Evolutionary conservation across 345 rosid genomes (phyloP).

Genomic region (Toxicodendron radicans): DNA sequence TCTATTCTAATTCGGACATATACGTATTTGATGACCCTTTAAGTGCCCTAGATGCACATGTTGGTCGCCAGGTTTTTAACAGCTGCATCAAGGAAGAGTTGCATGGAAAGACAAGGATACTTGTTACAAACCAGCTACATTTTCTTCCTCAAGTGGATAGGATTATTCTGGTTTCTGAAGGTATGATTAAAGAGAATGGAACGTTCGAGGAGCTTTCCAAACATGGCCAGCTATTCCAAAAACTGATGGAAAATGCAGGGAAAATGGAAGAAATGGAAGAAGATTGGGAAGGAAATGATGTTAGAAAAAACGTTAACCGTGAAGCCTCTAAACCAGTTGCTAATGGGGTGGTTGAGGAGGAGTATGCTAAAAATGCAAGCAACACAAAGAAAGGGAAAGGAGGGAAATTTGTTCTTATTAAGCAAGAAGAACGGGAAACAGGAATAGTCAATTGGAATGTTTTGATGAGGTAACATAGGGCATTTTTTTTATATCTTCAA

Average conservation of each 20-base stretch:
- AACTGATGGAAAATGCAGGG: conserved; percentile 94
- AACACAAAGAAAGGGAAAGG: conserved; percentile 45
- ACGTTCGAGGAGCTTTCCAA: conserved; percentile 80
- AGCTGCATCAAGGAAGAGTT: conserved; percentile 83
- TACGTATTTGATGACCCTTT: conserved; percentile 97
- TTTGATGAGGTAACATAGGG: conserved; percentile 58
- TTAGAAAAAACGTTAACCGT: conserved; percentile 20
- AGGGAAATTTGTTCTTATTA: conserved; percentile 75
- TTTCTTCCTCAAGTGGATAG: conserved; percentile 92
- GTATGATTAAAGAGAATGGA: conserved; percentile 84
- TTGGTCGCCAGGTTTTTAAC: conserved; percentile 90
- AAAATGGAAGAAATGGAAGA: conserved; percentile 76
- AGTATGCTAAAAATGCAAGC: conserved; percentile 24
- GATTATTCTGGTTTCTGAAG: conserved; percentile 70
- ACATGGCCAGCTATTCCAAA: conserved; percentile 70
- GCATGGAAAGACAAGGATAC: conserved; percentile 76
- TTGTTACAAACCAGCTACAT: conserved; percentile 94
- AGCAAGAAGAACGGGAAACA: conserved; percentile 96
- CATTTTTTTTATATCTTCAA: not conserved
- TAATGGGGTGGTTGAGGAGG: conserved; percentile 32
- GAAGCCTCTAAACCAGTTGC: conserved; percentile 39
- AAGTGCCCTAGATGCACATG: conserved; percentile 96
- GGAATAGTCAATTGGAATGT: conserved; percentile 88
- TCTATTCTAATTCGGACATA: conserved; percentile 86
- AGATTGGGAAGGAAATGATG: conserved; percentile 34